These are phyloP conservation scores for Arachis monticola DNA, from an alignment of 331 rosid species.

Conservation along the genomic window DNA sequence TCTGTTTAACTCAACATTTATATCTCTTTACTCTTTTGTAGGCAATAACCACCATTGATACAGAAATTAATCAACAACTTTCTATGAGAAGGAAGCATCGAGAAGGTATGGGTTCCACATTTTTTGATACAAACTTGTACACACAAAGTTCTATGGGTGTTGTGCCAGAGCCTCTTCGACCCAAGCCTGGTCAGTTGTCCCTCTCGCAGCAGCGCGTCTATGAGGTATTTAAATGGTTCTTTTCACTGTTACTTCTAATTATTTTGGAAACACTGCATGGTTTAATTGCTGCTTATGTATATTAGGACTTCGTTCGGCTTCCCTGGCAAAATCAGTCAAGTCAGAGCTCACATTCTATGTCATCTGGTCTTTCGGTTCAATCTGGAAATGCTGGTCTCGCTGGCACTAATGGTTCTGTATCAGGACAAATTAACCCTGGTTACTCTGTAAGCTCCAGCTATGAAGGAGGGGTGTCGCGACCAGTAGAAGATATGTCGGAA, in stretches of 20 bases:
- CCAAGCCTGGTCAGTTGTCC: constrained; percentile 95
- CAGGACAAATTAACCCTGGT: constrained; percentile 68
- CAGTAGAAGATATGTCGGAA: constrained; percentile 70
- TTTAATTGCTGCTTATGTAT: constrained; percentile 23
- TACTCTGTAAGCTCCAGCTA: constrained; percentile 68
- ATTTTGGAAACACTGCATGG: constrained; percentile 14
- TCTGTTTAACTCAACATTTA: background rate
- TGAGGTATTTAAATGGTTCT: constrained; percentile 61
- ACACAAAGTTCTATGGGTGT: constrained; percentile 87
- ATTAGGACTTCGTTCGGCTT: constrained; percentile 94
- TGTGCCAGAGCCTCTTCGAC: constrained; percentile 94
- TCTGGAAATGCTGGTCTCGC: constrained; percentile 61
- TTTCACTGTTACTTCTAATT: background rate
- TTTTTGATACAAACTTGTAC: constrained; percentile 80
- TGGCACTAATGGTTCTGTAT: constrained; percentile 60
- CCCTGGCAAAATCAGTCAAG: constrained; percentile 94
- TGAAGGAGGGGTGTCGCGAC: constrained; percentile 76
- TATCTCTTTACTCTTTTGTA: constrained; percentile 38
- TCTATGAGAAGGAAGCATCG: constrained; percentile 89
- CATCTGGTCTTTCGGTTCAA: constrained; percentile 64
- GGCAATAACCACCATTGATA: constrained; percentile 89
- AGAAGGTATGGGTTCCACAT: constrained; percentile 81
- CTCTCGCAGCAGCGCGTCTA: constrained; percentile 93
- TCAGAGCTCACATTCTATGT: constrained; percentile 69
- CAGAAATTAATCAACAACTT: constrained; percentile 87